Evolutionary conservation across 169 alveolate genomes (phyloP), one percentile per base, ranked within the genome.

Genomic region (Cystoisospora suis): DNA sequence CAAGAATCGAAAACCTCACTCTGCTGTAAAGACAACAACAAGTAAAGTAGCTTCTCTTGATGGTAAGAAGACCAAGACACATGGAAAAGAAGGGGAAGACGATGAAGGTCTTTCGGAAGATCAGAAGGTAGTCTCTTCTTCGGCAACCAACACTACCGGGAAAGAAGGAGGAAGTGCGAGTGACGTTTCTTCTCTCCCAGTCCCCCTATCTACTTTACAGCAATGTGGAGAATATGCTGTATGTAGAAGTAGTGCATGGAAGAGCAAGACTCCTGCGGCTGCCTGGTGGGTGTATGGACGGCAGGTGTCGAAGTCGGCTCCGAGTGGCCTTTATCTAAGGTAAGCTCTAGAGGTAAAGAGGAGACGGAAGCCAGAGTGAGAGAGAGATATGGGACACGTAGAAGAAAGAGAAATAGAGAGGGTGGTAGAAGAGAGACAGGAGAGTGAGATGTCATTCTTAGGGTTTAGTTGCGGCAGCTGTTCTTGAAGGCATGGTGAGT

Each of bases 261-360:
- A 93, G 81, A 92, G 96, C 59, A 98, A 98, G 94, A 94, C 97
- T 47, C 94, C 97, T 12, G 95, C 96, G 36, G 86, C 56, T 0
- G 99, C 99, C 23, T 98, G 99, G 98, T 98, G 99, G 99, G 99
- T 98, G 34, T 94, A 97, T 90, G 97, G 98, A 77, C 97, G 97
- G 56, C 98, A 98, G 93, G 99, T 98, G 72, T 95, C 98, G 5
- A 98, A 98, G 92, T 96, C 99, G n/a, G 99, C 99, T 1, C 99
- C 99, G 38, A 95, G 98, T 34, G 92, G 92, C 5, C 69, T 53
- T 1, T 88, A 88, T 40, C 81, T 88, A 46, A 72, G 59, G 81
- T 44, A 27, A 27, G 88, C 6, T 7, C 4, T 36, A 12, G 7
- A 53, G 36, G 12, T 65, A 36, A 15, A 7, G 17, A 7, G 12